These are phyloP conservation scores for Cutaneotrichosporon spelunceum DNA, from an alignment of 1,284 basidiomycete genomes.

Conservation along the genomic window DNA sequence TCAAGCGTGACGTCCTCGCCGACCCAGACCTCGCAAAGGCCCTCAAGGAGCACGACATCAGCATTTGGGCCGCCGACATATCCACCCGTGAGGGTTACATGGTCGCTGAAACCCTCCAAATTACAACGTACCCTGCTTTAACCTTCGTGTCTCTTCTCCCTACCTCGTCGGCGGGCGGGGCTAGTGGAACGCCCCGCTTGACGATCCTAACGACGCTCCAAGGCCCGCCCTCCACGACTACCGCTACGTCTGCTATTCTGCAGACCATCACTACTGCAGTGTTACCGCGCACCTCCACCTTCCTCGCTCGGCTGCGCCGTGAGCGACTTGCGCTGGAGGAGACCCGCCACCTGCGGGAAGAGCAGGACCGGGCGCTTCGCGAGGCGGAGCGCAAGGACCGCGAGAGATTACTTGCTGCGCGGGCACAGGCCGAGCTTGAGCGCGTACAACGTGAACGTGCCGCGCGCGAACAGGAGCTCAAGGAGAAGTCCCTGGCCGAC, in stretches of 20 bases:
- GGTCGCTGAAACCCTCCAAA: constrained; percentile 78
- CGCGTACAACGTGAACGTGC: constrained; percentile 25
- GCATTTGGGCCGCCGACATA: constrained; percentile 83
- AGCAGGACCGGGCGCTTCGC: constrained; percentile 76
- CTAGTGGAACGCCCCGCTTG: constrained; percentile 55
- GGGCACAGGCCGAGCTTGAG: constrained; percentile 31
- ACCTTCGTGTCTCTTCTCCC: constrained; percentile 86
- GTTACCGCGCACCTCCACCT: constrained; percentile 72
- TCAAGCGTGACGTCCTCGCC: constrained; percentile 79
- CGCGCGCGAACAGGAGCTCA: constrained; percentile 45
- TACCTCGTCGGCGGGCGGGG: constrained; percentile 42
- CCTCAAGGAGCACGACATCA: constrained; percentile 65
- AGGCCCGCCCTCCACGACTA: constrained; percentile 62
- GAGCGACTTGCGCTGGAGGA: constrained; percentile 58
- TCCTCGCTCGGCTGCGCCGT: constrained; percentile 62
- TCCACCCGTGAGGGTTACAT: constrained; percentile 76
- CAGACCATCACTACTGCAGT: constrained; percentile 66
- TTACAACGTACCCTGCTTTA: constrained; percentile 87
- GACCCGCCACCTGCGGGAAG: constrained; percentile 67
- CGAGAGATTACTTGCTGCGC: constrained; percentile 50
- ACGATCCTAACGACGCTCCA: constrained; percentile 79
- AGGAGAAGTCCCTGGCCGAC: constrained; percentile 23
- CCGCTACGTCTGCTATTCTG: constrained; percentile 63
- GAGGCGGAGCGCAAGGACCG: constrained; percentile 66
- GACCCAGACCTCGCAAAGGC: constrained; percentile 65